phyloP scores from a whole-genome alignment of 2,329 filamentous ascomycete genomes.

The Stemphylium vesicarium region DNA sequence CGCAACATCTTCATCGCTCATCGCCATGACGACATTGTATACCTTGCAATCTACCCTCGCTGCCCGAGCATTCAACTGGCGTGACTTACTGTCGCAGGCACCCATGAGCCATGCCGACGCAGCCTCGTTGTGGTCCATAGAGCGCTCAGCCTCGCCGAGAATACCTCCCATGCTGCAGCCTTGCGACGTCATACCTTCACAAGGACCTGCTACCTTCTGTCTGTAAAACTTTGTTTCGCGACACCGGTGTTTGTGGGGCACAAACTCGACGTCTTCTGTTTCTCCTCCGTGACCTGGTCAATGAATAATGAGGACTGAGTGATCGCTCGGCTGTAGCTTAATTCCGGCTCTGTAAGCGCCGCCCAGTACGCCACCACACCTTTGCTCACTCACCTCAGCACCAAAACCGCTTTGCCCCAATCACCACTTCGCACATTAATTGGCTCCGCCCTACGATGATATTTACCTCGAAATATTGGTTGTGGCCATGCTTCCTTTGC shows the following conservation, averaged over 20 bases:
- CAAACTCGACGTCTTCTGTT: neutral
- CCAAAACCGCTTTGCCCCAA: constrained; percentile 4
- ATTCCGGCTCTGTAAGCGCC: constrained; percentile 23
- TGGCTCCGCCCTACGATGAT: constrained; percentile 6
- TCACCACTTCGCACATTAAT: neutral
- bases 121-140: neutral
- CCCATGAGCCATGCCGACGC: constrained; percentile 1
- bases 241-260: neutral
- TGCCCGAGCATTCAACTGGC: neutral
- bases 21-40: constrained; percentile 16
- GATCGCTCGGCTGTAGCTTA: constrained; percentile 6
- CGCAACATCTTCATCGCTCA: neutral
- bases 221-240: neutral
- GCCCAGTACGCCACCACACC: constrained; percentile 16
- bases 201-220: neutral
- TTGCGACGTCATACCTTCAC: neutral
- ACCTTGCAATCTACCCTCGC: constrained; percentile 10
- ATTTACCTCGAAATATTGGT: constrained; percentile 5
- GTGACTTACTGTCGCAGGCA: neutral
- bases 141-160: constrained; percentile 14
- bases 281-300: constrained; percentile 1
- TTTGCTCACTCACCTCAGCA: constrained; percentile 15
- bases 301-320: constrained; percentile 9
- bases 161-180: neutral
- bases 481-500: neutral